Evolutionary conservation across 805 yeast species (phyloP).

Genomic region (Sungouiozyma ichnusensis): DNA sequence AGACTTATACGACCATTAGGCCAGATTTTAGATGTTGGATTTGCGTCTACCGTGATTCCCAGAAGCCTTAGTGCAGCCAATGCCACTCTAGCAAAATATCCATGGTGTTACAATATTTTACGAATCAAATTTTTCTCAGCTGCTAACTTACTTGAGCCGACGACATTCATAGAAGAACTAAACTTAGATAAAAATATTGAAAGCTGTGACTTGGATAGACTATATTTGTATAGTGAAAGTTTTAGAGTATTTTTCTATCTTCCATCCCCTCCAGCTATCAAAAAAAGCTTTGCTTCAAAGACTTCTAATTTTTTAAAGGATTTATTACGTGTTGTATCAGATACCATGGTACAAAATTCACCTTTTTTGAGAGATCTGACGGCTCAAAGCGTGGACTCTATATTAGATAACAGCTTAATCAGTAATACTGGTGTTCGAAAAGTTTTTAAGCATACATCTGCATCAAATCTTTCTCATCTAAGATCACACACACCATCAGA

Average conservation of each 20-base stretch:
- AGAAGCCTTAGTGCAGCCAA: conserved; percentile 9
- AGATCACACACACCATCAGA: conserved; percentile 9
- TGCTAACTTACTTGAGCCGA: conserved; percentile 25
- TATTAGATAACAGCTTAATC: conserved; percentile 4
- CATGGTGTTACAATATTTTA: conserved; percentile 9
- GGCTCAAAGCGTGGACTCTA: conserved; percentile 17
- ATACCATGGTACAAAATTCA: conserved; percentile 15
- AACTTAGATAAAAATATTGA: conserved; percentile 9
- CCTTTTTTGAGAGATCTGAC: conserved; percentile 19
- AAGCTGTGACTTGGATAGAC: conserved; percentile 12
- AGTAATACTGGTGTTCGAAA: conserved; percentile 13
- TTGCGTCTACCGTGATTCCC: conserved; percentile 12
- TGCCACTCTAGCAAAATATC: conserved; percentile 1
- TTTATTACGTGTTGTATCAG: conserved; percentile 21
- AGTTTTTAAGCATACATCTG: conserved; percentile 6
- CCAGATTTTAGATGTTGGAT: conserved; percentile 14
- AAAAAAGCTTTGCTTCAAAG: conserved; percentile 17
- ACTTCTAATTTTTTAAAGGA: conserved; percentile 27
- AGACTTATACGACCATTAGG: conserved; percentile 15
- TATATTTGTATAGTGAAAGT: conserved; percentile 30
- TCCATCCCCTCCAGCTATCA: conserved; percentile 20
- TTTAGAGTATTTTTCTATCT: conserved; percentile 27
- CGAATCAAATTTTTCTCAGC: conserved; percentile 26
- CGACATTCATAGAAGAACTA: conserved; percentile 21
- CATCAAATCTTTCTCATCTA: conserved; percentile 7